A percentile compares a stretch with the other conserved stretches of the same genome.
Evolutionary conservation across 257 asterid genomes (phyloP).

Genomic region (Mitragyna speciosa): DNA sequence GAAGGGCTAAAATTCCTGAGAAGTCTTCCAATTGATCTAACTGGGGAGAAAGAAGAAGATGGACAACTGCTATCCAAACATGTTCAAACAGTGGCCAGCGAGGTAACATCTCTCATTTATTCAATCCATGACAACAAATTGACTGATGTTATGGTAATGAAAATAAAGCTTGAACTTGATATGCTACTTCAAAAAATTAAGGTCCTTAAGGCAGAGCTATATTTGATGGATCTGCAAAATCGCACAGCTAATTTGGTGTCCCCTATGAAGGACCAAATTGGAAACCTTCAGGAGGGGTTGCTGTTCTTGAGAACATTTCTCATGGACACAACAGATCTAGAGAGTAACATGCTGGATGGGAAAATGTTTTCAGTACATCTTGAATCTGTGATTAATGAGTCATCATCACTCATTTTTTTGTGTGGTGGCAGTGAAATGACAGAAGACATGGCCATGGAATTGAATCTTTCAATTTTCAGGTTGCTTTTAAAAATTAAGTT

Average conservation of each 20-base stretch:
- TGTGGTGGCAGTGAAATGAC: no score
- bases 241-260: not conserved
- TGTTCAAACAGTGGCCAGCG: not conserved
- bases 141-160: not conserved
- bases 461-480: not conserved
- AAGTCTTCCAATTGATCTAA: not conserved
- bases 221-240: not conserved
- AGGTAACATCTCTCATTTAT: not conserved
- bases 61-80: not conserved
- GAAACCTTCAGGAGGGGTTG: no score
- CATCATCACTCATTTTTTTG: no score
- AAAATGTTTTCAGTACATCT: no score
- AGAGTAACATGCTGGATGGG: no score
- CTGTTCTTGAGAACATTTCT: no score
- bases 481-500: no score
- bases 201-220: not conserved
- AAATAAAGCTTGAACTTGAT: not conserved
- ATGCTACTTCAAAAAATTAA: not conserved
- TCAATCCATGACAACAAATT: not conserved
- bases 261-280: not conserved
- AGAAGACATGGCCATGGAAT: no score
- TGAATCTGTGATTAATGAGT: no score
- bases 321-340: no score
- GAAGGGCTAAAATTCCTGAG: not conserved
- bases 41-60: not conserved